Evolutionary conservation across 73 alveolate species (phyloP).

Genomic region (Symbiodinium natans): DNA sequence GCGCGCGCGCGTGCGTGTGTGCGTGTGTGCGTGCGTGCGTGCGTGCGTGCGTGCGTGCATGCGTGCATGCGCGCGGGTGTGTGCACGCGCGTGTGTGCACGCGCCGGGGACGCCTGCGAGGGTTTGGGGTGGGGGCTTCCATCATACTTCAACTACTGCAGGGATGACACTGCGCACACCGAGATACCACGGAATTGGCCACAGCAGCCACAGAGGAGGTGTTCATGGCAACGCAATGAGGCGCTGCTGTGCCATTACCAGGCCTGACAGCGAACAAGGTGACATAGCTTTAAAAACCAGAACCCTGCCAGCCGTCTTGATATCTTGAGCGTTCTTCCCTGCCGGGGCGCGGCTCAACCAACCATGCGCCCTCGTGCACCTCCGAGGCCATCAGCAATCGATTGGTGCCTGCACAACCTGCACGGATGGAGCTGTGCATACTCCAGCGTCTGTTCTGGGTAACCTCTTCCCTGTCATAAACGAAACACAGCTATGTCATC

Average conservation of each 20-base stretch:
- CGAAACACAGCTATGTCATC: too few relatives aligned
- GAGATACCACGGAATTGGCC: not conserved
- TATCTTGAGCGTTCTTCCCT: not conserved
- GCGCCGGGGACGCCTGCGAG: too few relatives aligned
- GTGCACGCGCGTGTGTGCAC: too few relatives aligned
- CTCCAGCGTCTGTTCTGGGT: too few relatives aligned
- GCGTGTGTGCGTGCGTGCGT: too few relatives aligned
- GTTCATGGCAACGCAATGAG: conserved; percentile 70
- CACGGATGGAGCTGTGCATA: not conserved
- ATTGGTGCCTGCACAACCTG: not conserved
- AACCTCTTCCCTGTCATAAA: too few relatives aligned
- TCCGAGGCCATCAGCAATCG: not conserved
- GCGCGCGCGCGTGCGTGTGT: too few relatives aligned
- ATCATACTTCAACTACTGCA: not conserved
- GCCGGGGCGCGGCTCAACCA: not conserved
- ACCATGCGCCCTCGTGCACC: not conserved
- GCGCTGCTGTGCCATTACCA: conserved; percentile 28
- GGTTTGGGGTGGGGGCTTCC: too few relatives aligned
- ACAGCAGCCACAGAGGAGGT: conserved; percentile 46
- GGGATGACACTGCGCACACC: not conserved
- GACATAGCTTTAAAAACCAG: too few relatives aligned
- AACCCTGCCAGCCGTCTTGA: too few relatives aligned
- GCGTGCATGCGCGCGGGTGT: too few relatives aligned
- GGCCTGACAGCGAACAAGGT: conserved; percentile 44
- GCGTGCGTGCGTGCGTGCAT: too few relatives aligned